Evolutionary conservation across 208 protist species (phyloP).

Genomic region (Sergeia podlipaevii): DNA sequence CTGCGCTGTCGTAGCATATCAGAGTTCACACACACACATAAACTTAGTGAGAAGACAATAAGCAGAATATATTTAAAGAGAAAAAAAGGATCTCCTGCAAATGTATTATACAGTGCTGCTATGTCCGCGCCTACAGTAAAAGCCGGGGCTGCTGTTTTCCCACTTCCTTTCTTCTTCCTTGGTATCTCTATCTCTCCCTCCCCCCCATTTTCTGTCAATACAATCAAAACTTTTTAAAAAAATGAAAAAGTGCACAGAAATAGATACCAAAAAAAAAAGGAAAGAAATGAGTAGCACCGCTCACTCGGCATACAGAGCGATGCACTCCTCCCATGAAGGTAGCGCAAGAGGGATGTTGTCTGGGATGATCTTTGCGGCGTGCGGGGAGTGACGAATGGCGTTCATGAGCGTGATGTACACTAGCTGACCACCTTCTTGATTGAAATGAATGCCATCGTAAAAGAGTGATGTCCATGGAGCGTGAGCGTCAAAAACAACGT

Average conservation of each 20-base stretch:
- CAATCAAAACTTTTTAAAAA: neutral
- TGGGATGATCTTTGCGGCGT: constrained; percentile 10
- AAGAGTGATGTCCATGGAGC: constrained; percentile 5
- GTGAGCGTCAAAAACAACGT: neutral
- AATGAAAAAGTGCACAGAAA: too few relatives aligned
- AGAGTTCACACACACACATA: too few relatives aligned
- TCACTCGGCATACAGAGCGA: neutral
- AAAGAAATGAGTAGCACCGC: constrained; percentile 8
- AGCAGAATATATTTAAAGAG: too few relatives aligned
- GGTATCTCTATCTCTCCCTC: neutral
- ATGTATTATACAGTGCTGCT: too few relatives aligned
- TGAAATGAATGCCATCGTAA: constrained; percentile 32
- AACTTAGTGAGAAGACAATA: too few relatives aligned
- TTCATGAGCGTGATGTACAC: constrained; percentile 23
- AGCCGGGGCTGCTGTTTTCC: too few relatives aligned
- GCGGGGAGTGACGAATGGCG: constrained; percentile 7
- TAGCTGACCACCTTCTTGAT: constrained; percentile 15
- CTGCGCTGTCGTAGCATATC: too few relatives aligned
- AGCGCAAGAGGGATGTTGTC: constrained; percentile 10
- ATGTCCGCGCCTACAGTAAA: too few relatives aligned
- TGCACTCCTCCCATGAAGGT: constrained; percentile 2
- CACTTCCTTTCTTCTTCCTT: too few relatives aligned
- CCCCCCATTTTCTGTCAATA: neutral
- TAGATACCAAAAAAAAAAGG: constrained; percentile 3
- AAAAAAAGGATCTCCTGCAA: too few relatives aligned